Conservation (phyloP, 1,139 yeast genomes). For the Suhomyces chickasaworum region DNA sequence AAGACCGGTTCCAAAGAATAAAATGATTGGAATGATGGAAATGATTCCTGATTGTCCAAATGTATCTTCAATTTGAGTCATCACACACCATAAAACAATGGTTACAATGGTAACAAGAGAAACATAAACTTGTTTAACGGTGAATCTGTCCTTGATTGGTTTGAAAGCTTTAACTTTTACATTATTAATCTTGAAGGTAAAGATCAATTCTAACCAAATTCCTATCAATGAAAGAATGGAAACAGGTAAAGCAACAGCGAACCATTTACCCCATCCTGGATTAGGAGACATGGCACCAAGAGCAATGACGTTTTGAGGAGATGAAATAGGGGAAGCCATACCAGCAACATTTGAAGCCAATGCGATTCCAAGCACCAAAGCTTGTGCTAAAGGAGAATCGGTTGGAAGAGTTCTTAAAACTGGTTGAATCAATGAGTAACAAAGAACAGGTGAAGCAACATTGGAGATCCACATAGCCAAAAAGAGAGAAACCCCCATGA, state of each 20-base stretch:
- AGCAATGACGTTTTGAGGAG: conserved; percentile 93
- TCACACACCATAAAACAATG: conserved; percentile 83
- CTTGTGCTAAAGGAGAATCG: conserved; percentile 75
- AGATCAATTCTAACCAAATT: conserved; percentile 70
- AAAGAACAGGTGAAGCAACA: conserved; percentile 93
- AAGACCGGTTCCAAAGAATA: conserved; percentile 86
- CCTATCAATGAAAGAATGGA: conserved; percentile 59
- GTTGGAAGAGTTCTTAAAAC: conserved; percentile 79
- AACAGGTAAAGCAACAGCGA: conserved; percentile 81
- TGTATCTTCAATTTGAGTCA: conserved; percentile 60
- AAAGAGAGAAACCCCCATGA: conserved; percentile 83
- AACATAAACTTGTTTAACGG: conserved; percentile 72
- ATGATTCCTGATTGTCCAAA: conserved; percentile 92
- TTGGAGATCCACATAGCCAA: conserved; percentile 95
- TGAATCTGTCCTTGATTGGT: conserved; percentile 71
- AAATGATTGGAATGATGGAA: conserved; percentile 78
- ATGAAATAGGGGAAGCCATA: conserved; percentile 94
- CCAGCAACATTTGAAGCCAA: conserved; percentile 92
- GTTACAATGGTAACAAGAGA: conserved; percentile 66
- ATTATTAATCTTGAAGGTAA: conserved; percentile 62
- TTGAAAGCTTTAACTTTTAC: conserved; percentile 54
- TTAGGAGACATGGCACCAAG: conserved; percentile 83
- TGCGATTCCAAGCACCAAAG: conserved; percentile 86
- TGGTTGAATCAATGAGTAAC: conserved; percentile 89
- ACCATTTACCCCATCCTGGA: conserved; percentile 97